Conservation (phyloP, 1,284 basidiomycete species). For the Bothia castanella region DNA sequence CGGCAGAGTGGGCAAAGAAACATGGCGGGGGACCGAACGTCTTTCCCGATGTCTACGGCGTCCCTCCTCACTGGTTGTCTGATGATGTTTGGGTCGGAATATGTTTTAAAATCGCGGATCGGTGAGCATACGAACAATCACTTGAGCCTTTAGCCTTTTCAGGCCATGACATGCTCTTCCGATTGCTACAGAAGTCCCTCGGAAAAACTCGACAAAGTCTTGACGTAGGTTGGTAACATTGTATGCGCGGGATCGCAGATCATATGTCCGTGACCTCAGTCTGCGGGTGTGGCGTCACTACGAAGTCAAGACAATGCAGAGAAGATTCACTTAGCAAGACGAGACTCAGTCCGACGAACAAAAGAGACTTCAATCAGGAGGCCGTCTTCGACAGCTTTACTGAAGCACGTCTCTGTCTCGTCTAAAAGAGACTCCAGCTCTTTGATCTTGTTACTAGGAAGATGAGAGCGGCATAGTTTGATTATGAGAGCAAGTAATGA, state of each 20-base stretch:
- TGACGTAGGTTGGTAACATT: not conserved
- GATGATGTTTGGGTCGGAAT: not conserved
- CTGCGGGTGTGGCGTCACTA: not conserved
- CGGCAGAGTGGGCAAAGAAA: no score
- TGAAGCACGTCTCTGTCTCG: not conserved
- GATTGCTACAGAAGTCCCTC: not conserved
- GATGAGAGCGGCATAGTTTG: not conserved
- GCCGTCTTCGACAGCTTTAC: conserved; percentile 8
- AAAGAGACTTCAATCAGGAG: not conserved
- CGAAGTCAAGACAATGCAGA: not conserved
- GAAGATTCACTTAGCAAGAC: not conserved
- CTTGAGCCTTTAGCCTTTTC: not conserved
- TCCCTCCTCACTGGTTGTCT: not conserved
- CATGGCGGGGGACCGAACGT: not conserved
- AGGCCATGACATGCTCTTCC: not conserved
- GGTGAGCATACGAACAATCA: no score
- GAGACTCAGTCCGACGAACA: not conserved
- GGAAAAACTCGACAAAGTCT: not conserved
- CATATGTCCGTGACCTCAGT: not conserved
- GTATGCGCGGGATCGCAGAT: not conserved
- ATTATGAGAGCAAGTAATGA: not conserved
- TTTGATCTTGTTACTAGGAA: conserved; percentile 13
- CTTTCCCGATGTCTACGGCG: not conserved
- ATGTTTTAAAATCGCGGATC: no score
- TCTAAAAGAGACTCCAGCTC: not conserved